These are phyloP conservation scores for Diddensiella caesifluorescens DNA, from an alignment of 805 yeast genomes.

Conservation along the genomic window DNA sequence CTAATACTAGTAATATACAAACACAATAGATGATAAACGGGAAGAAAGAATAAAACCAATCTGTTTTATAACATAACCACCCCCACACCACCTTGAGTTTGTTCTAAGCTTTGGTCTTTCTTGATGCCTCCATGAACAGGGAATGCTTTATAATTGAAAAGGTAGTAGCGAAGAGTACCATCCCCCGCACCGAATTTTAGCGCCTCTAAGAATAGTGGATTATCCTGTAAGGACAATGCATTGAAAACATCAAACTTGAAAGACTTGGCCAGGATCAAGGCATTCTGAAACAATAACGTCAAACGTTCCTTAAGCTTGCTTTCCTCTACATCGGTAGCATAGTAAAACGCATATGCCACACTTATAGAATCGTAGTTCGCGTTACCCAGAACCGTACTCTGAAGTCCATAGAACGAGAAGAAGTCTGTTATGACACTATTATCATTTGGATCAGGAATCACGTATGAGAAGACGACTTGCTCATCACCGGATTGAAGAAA, in stretches of 20 bases:
- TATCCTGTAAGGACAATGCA: conserved; percentile 87
- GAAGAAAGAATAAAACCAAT: not conserved
- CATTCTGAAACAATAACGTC: conserved; percentile 58
- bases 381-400: conserved; percentile 72
- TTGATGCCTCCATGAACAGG: conserved; percentile 79
- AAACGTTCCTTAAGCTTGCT: conserved; percentile 53
- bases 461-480: conserved; percentile 68
- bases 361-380: conserved; percentile 61
- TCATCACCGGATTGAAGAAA: conserved; percentile 42
- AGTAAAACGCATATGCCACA: conserved; percentile 85
- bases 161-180: conserved; percentile 82
- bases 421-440: conserved; percentile 67
- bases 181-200: conserved; percentile 91
- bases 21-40: not conserved
- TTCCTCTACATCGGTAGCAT: conserved; percentile 57
- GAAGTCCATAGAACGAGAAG: conserved; percentile 82
- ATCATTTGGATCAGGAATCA: conserved; percentile 53
- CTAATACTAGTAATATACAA: not conserved
- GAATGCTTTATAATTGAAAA: conserved; percentile 83
- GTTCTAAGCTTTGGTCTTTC: conserved; percentile 47
- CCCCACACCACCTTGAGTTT: conserved; percentile 73
- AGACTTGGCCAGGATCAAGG: conserved; percentile 65
- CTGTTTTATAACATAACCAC: conserved; percentile 65
- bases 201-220: conserved; percentile 72
- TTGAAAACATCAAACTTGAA: conserved; percentile 84